These are phyloP conservation scores for Mesembryanthemum crystallinum DNA, from an alignment of 148 eudicot genomes.

Conservation along the genomic window DNA sequence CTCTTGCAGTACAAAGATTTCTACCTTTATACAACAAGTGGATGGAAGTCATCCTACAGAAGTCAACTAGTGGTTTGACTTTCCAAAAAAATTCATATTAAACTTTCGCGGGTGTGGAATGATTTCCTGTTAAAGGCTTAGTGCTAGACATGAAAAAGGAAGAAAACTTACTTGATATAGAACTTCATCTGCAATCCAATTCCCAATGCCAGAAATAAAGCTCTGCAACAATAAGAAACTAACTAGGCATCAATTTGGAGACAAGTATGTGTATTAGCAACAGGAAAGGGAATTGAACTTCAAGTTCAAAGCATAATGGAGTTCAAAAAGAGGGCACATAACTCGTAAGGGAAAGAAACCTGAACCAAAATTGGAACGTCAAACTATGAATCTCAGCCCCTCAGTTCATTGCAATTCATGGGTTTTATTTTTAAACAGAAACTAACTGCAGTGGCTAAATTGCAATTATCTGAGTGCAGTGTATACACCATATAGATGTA, in stretches of 20 bases:
- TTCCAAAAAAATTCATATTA: not conserved
- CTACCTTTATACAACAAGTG: not conserved
- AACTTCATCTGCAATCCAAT: constrained; percentile 99
- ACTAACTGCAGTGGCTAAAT: too few relatives aligned
- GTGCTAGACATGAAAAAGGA: constrained; percentile 6
- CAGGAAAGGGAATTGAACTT: not conserved
- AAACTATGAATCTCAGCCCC: too few relatives aligned
- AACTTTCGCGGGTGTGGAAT: not conserved
- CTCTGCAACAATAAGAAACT: constrained; percentile 43
- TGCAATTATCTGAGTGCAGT: too few relatives aligned
- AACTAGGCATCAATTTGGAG: not conserved
- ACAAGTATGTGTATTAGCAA: too few relatives aligned
- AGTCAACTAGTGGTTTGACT: not conserved
- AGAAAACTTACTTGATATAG: constrained; percentile 76
- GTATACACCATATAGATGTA: not conserved
- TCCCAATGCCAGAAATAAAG: constrained; percentile 92
- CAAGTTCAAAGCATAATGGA: not conserved
- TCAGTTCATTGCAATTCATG: too few relatives aligned
- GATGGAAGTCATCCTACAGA: not conserved
- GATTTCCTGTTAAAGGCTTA: constrained; percentile 2
- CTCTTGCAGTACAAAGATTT: not conserved
- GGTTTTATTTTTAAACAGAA: too few relatives aligned
- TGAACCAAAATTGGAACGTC: not conserved
- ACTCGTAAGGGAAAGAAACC: not conserved
- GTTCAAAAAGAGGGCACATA: too few relatives aligned